Conservation (phyloP, 768 basidiomycete species). For the Mycena galericulata region DNA sequence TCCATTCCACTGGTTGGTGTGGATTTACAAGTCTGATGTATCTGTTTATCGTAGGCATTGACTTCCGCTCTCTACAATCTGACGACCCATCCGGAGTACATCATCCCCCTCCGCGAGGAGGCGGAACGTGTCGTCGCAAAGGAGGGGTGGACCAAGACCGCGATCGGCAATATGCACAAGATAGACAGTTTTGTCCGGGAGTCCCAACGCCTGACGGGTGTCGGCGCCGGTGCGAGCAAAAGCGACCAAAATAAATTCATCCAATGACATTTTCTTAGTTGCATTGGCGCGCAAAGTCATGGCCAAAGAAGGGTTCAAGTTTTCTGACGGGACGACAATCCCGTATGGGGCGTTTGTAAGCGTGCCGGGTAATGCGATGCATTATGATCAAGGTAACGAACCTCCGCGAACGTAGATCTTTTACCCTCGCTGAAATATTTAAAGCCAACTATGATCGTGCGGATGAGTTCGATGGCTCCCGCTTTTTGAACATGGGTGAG, state of each 20-base stretch:
- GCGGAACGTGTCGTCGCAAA: neutral
- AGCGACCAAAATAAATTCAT: too few species aligned
- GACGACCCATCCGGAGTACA: too few species aligned
- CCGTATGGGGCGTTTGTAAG: constrained; percentile 44
- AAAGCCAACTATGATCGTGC: neutral
- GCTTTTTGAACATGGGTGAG: constrained; percentile 23
- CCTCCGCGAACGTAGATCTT: constrained; percentile 18
- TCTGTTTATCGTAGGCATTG: constrained; percentile 17
- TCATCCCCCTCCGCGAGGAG: constrained; percentile 6
- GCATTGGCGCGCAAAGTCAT: constrained; percentile 31
- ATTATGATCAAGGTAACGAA: constrained; percentile 49
- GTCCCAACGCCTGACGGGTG: constrained; percentile 4
- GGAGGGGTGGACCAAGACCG: neutral
- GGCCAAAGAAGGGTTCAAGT: constrained; percentile 49
- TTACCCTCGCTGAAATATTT: neutral
- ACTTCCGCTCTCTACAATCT: constrained; percentile 10
- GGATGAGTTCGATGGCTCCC: constrained; percentile 20
- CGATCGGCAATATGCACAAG: constrained; percentile 7
- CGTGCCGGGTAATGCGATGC: constrained; percentile 34
- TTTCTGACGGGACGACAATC: constrained; percentile 51
- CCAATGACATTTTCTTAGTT: too few species aligned
- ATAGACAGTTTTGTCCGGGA: constrained; percentile 13
- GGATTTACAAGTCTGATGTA: too few species aligned
- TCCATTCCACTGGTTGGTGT: neutral
- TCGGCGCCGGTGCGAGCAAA: too few species aligned